A percentile compares a stretch with the other conserved stretches of the same genome.
These are phyloP conservation scores for Eucalyptus erythrocorys DNA, from an alignment of 345 rosid genomes.

Conservation along the genomic window DNA sequence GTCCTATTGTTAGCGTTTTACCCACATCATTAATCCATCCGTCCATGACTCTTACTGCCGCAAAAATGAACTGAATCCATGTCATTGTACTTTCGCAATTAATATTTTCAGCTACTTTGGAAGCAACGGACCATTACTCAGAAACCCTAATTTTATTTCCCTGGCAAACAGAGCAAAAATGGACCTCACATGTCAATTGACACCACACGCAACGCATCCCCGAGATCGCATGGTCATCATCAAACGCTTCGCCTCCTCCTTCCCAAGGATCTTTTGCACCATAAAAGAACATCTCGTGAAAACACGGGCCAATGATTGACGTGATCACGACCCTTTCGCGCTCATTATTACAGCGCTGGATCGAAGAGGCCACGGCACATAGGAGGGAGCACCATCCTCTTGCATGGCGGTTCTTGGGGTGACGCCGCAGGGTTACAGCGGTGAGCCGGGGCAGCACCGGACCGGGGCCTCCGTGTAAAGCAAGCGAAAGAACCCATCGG, in stretches of 20 bases:
- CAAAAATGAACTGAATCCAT: not conserved
- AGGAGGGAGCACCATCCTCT: not conserved
- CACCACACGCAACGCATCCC: not conserved
- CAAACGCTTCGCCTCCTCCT: not conserved
- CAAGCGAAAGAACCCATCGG: not conserved
- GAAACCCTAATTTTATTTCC: not conserved
- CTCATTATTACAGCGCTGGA: not conserved
- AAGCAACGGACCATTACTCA: not conserved
- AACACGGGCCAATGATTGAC: not conserved
- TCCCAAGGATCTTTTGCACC: not conserved
- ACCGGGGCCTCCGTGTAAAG: not conserved
- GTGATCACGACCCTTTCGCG: not conserved
- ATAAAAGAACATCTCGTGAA: not conserved
- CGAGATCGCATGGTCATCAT: not conserved
- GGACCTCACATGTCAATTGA: not conserved
- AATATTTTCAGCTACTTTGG: not conserved
- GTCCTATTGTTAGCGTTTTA: not conserved
- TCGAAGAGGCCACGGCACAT: not conserved
- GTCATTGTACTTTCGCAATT: not conserved
- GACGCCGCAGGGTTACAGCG: not conserved
- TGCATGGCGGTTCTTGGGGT: not conserved
- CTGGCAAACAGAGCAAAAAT: not conserved
- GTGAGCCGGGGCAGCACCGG: not conserved
- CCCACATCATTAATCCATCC: not conserved
- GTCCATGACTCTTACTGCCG: not conserved